These are phyloP conservation scores for Phytophthora brassicae DNA, from an alignment of 352 stramenopile genomes.

Conservation along the genomic window DNA sequence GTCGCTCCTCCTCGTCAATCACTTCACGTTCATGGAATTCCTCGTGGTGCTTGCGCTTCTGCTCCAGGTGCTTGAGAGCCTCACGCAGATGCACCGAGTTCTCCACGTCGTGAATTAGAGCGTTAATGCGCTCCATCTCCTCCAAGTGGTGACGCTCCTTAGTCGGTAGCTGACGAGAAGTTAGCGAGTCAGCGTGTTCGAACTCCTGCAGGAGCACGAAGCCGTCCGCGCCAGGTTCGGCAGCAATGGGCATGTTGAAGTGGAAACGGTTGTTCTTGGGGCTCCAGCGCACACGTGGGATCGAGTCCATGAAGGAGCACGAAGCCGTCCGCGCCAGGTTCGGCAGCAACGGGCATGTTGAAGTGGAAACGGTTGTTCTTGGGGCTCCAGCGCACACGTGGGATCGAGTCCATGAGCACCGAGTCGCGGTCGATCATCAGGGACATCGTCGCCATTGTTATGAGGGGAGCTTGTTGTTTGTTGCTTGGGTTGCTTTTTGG, in stretches of 20 bases:
- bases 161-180: slow-evolving; percentile 39
- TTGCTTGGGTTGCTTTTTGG: slow-evolving; percentile 24
- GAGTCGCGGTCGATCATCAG: slow-evolving; percentile 42
- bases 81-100: slow-evolving; percentile 63
- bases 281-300: slow-evolving; percentile 75
- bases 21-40: slow-evolving; percentile 60
- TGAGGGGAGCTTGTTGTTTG: slow-evolving; percentile 1
- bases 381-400: slow-evolving; percentile 68
- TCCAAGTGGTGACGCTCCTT: slow-evolving; percentile 62
- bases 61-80: slow-evolving; percentile 60
- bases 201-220: slow-evolving; percentile 79
- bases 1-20: slow-evolving; percentile 57
- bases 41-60: slow-evolving; percentile 59
- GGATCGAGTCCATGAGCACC: slow-evolving; percentile 56
- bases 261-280: slow-evolving; percentile 77
- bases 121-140: slow-evolving; percentile 78
- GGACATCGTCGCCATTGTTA: slow-evolving; percentile 50
- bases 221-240: slow-evolving; percentile 56
- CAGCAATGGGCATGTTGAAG: slow-evolving; percentile 64
- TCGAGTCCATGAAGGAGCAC: slow-evolving; percentile 72
- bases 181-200: slow-evolving; percentile 53
- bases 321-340: slow-evolving; percentile 64
- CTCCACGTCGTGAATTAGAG: slow-evolving; percentile 73
- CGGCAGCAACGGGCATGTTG: slow-evolving; percentile 59
- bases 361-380: slow-evolving; percentile 81